These are phyloP conservation scores for Rosellinia necatrix DNA, from an alignment of 2,329 filamentous ascomycete species.

Conservation along the genomic window DNA sequence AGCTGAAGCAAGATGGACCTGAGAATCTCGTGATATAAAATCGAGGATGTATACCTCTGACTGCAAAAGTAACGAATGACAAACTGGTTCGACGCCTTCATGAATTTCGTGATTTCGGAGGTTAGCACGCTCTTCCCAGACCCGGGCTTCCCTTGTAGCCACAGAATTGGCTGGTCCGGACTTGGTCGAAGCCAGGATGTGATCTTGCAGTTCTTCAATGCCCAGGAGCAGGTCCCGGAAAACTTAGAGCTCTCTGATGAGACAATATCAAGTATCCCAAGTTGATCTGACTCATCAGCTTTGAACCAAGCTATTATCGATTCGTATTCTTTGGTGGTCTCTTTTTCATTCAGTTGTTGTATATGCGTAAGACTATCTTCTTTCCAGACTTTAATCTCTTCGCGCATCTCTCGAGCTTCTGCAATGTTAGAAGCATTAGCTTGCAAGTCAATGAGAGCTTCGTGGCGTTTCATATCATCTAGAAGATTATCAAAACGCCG, in stretches of 20 bases:
- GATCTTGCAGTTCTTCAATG: slow-evolving; percentile 34
- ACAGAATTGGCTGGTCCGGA: slow-evolving; percentile 23
- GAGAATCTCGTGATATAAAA: slow-evolving; percentile 35
- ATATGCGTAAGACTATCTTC: slow-evolving; percentile 32
- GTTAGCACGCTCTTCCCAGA: slow-evolving; percentile 45
- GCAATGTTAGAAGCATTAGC: slow-evolving; percentile 39
- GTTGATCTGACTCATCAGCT: slow-evolving; percentile 40
- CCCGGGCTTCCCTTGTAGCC: slow-evolving; percentile 43
- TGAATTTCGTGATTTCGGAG: slow-evolving; percentile 39
- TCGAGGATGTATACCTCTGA: slow-evolving; percentile 39
- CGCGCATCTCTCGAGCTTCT: slow-evolving; percentile 34
- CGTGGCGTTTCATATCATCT: slow-evolving; percentile 40
- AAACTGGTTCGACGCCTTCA: slow-evolving; percentile 24
- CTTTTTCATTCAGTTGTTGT: slow-evolving; percentile 28
- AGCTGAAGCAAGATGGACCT: slow-evolving; percentile 14
- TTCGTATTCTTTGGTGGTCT: slow-evolving; percentile 32
- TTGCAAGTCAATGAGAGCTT: slow-evolving; percentile 38
- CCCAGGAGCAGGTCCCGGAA: slow-evolving; percentile 42
- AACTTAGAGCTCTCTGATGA: slow-evolving; percentile 31
- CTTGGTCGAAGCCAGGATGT: slow-evolving; percentile 6
- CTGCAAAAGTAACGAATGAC: slow-evolving; percentile 44
- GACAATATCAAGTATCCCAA: slow-evolving; percentile 36
- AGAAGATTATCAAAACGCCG: slow-evolving; percentile 41
- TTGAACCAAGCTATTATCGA: slow-evolving; percentile 38
- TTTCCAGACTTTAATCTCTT: slow-evolving; percentile 31